phyloP scores from a whole-genome alignment of 164 flowering plant species.

The Chimonanthus salicifolius region DNA sequence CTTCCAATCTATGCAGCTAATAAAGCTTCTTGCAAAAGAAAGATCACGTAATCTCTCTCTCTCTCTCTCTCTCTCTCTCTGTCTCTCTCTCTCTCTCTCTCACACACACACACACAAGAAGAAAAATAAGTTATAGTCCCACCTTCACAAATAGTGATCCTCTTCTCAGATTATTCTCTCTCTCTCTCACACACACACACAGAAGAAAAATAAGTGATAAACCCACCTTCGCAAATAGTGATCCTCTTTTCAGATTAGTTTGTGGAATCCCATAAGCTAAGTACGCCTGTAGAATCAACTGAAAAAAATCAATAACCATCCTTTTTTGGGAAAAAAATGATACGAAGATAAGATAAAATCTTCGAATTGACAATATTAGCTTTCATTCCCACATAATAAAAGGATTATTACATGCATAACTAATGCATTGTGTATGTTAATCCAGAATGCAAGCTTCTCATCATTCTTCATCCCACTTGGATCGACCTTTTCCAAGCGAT shows the following conservation, averaged over 20 bases:
- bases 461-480: conserved; percentile 68
- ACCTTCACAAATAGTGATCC: conserved; percentile 75
- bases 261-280: conserved; percentile 91
- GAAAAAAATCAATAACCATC: not conserved
- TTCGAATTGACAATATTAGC: not conserved
- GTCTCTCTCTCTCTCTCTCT: too few relatives aligned
- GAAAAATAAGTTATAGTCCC: conserved; percentile 2
- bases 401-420: conserved; percentile 85
- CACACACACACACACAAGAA: too few relatives aligned
- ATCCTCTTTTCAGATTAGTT: conserved; percentile 63
- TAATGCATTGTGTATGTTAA: conserved; percentile 86
- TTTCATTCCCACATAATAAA: not conserved
- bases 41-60: not conserved
- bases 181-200: too few relatives aligned
- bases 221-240: conserved; percentile 71
- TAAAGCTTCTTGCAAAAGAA: not conserved
- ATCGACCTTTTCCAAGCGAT: conserved; percentile 66
- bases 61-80: too few relatives aligned
- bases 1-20: not conserved
- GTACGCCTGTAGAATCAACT: conserved; percentile 51
- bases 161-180: conserved; percentile 60
- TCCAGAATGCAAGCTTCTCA: conserved; percentile 98
- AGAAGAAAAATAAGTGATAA: not conserved
- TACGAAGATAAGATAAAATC: not conserved
- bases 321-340: conserved; percentile 1